A percentile compares a stretch with the other conserved stretches of the same genome.
Evolutionary conservation across 768 basidiomycete species (phyloP).

Genomic region (Leccinellum luteum): DNA sequence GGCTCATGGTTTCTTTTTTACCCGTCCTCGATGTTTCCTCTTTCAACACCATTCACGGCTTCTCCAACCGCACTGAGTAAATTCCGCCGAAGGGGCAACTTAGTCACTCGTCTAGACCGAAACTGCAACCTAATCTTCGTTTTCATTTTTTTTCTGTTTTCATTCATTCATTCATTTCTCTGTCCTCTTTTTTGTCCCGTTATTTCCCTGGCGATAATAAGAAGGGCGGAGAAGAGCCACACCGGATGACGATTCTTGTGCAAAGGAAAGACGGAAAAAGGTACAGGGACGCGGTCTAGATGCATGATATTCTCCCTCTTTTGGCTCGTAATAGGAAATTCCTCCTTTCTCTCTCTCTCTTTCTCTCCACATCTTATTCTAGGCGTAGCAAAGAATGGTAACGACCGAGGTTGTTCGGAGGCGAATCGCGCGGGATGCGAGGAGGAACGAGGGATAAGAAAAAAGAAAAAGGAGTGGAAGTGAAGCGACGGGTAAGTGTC

Average conservation of each 20-base stretch:
- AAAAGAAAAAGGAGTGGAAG: not conserved
- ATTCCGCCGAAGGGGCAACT: slow-evolving; percentile 21
- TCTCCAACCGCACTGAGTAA: slow-evolving; percentile 27
- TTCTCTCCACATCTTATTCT: not conserved
- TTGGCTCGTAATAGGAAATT: slow-evolving; percentile 19
- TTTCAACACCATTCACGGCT: slow-evolving; percentile 14
- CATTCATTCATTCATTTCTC: not conserved
- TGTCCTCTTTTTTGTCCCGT: slow-evolving; percentile 4
- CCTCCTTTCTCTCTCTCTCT: not conserved
- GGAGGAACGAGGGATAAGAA: not conserved
- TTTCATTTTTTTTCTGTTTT: not conserved
- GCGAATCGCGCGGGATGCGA: slow-evolving; percentile 6
- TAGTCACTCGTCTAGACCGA: slow-evolving; percentile 24
- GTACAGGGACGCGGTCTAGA: slow-evolving; percentile 19
- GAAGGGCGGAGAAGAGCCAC: slow-evolving; percentile 2
- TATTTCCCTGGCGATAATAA: slow-evolving; percentile 6
- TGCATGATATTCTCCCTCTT: slow-evolving; percentile 19
- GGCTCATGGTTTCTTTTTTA: slow-evolving; percentile 24
- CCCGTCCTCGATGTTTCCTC: slow-evolving; percentile 23
- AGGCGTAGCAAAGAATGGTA: slow-evolving; percentile 12
- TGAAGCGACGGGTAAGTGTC: not conserved
- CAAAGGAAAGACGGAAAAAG: slow-evolving; percentile 6
- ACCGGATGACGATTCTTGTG: slow-evolving; percentile 12
- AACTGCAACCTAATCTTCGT: slow-evolving; percentile 25
- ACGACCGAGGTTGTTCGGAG: slow-evolving; percentile 1